phyloP scores from a whole-genome alignment of 2,329 filamentous ascomycete genomes.

The Cercospora nicotianae region DNA sequence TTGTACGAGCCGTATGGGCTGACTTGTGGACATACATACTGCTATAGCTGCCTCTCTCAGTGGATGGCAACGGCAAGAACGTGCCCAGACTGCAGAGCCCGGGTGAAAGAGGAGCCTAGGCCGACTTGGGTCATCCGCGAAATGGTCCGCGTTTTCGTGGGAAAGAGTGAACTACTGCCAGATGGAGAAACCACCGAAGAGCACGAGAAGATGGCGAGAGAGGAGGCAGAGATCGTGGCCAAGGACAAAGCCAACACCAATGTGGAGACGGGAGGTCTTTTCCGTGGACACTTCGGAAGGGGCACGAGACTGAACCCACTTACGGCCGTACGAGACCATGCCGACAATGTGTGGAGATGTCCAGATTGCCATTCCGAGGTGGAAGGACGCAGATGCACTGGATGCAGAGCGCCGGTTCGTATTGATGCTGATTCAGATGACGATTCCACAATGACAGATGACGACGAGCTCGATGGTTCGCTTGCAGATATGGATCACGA shows the following conservation, averaged over 20 bases:
- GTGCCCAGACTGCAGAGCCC: slow-evolving; percentile 66
- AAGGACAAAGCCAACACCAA: slow-evolving; percentile 58
- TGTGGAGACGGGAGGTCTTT: slow-evolving; percentile 57
- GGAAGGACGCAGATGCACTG: slow-evolving; percentile 58
- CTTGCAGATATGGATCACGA: slow-evolving; percentile 45
- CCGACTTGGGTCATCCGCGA: slow-evolving; percentile 67
- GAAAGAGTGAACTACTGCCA: slow-evolving; percentile 60
- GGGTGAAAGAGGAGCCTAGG: slow-evolving; percentile 59
- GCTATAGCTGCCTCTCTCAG: slow-evolving; percentile 55
- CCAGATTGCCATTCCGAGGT: slow-evolving; percentile 64
- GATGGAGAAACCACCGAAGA: slow-evolving; percentile 63
- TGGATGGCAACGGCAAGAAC: slow-evolving; percentile 63
- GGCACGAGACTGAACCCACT: slow-evolving; percentile 30
- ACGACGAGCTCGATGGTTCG: slow-evolving; percentile 41
- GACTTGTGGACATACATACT: slow-evolving; percentile 69
- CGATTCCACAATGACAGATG: slow-evolving; percentile 42
- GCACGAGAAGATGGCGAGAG: slow-evolving; percentile 57
- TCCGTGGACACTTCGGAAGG: slow-evolving; percentile 59
- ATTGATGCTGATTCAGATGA: slow-evolving; percentile 44
- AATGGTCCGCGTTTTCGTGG: slow-evolving; percentile 63
- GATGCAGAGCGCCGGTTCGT: slow-evolving; percentile 54
- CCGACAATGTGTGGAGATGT: slow-evolving; percentile 63
- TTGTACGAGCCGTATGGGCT: slow-evolving; percentile 70
- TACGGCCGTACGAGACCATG: slow-evolving; percentile 54
- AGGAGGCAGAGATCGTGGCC: slow-evolving; percentile 61